Evolutionary conservation across 2,329 filamentous ascomycete species (phyloP).

Genomic region (Microdochium paspali): DNA sequence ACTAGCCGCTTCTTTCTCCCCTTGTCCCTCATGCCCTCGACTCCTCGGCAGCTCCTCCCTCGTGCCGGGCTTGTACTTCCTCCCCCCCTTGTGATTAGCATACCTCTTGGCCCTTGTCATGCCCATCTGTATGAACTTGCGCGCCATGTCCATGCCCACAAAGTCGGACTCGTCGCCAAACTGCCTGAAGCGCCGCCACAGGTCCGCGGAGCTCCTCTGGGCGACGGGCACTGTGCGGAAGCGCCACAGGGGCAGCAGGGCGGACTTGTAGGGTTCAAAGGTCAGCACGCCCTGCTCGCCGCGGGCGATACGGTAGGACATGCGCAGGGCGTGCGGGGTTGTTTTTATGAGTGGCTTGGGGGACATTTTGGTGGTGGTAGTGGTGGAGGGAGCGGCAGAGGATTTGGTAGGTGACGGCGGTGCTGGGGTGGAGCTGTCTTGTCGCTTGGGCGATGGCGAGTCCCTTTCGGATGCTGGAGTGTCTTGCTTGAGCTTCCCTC

Average conservation of each 20-base stretch:
- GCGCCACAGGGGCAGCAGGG: slow-evolving; percentile 48
- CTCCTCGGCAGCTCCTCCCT: slow-evolving; percentile 32
- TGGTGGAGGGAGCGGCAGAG: too few relatives aligned
- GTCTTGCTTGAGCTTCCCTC: too few relatives aligned
- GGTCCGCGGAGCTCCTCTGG: slow-evolving; percentile 31
- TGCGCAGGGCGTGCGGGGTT: slow-evolving; percentile 22
- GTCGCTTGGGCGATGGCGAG: background rate
- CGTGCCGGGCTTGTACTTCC: slow-evolving; percentile 39
- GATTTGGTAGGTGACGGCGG: background rate
- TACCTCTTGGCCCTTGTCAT: slow-evolving; percentile 53
- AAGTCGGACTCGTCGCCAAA: slow-evolving; percentile 45
- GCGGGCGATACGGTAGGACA: slow-evolving; percentile 47
- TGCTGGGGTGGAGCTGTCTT: background rate
- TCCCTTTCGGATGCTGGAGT: background rate
- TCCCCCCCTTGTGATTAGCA: slow-evolving; percentile 44
- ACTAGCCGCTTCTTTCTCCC: slow-evolving; percentile 40
- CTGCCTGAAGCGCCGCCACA: slow-evolving; percentile 39
- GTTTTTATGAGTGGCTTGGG: slow-evolving; percentile 4
- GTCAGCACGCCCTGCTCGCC: slow-evolving; percentile 53
- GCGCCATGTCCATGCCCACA: slow-evolving; percentile 54
- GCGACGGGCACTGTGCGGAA: slow-evolving; percentile 47
- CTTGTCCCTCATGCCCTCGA: slow-evolving; percentile 29
- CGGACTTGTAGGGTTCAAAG: slow-evolving; percentile 54
- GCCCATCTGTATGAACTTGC: slow-evolving; percentile 58
- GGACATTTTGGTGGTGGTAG: background rate